These are phyloP conservation scores for Penicillium soppii DNA, from an alignment of 495 filamentous ascomycete species.

Conservation along the genomic window DNA sequence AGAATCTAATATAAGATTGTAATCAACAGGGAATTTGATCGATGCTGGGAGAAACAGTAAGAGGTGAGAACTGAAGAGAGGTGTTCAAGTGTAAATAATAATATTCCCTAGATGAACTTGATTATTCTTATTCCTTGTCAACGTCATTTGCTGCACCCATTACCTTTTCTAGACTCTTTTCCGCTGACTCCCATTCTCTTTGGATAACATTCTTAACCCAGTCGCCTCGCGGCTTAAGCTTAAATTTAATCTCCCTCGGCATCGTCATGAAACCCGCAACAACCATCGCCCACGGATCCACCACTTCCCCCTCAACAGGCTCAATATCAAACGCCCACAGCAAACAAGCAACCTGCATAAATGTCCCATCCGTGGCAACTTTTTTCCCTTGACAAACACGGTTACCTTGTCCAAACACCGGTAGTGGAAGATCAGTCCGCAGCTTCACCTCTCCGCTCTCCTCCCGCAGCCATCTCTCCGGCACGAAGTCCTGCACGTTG, in stretches of 20 bases:
- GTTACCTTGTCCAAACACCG: slow-evolving; percentile 31
- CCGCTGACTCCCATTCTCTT: slow-evolving; percentile 12
- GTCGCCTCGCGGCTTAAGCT: slow-evolving; percentile 20
- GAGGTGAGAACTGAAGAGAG: no score
- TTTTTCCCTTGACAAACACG: slow-evolving; percentile 32
- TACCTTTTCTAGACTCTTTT: slow-evolving; percentile 13
- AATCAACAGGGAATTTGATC: no score
- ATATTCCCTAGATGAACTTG: no score
- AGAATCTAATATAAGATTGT: no score
- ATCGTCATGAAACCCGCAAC: slow-evolving; percentile 31
- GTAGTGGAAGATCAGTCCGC: slow-evolving; percentile 25
- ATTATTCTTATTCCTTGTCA: no score
- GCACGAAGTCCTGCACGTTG: slow-evolving; percentile 20
- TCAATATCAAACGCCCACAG: slow-evolving; percentile 34
- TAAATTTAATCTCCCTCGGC: slow-evolving; percentile 19
- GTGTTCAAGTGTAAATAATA: no score
- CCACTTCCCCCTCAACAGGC: slow-evolving; percentile 13
- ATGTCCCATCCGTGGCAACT: slow-evolving; percentile 26
- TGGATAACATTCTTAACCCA: slow-evolving; percentile 18
- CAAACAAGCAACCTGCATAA: slow-evolving; percentile 27
- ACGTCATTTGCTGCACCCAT: slow-evolving; percentile 5
- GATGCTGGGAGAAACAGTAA: no score
- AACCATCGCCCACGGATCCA: slow-evolving; percentile 32
- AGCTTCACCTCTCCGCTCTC: slow-evolving; percentile 10
- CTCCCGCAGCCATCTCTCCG: slow-evolving; percentile 23